Conservation (phyloP, 1,284 basidiomycete species). For the Moesziomyces globuligerus region DNA sequence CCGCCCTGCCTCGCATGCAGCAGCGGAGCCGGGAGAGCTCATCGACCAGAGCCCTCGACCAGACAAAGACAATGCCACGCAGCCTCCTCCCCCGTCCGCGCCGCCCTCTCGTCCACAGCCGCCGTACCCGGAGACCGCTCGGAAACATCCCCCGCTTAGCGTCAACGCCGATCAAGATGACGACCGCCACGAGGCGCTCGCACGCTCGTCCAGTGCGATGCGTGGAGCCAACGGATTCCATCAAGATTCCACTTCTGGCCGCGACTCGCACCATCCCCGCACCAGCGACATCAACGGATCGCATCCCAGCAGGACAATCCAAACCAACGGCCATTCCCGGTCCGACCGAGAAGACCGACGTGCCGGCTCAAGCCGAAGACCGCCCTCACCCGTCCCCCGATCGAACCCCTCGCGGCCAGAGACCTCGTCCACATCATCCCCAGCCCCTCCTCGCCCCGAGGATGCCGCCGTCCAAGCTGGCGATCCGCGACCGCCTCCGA, state of each 20-base stretch:
- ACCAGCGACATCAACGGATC: neutral
- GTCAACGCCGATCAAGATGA: slow-evolving; percentile 3
- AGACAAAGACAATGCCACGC: neutral
- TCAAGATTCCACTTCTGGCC: neutral
- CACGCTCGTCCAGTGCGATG: neutral
- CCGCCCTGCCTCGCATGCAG: neutral
- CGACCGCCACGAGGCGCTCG: slow-evolving; percentile 7
- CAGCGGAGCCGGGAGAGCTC: neutral
- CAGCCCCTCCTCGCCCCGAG: neutral
- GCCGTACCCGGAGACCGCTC: neutral
- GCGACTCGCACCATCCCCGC: neutral
- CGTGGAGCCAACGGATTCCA: neutral
- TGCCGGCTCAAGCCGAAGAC: neutral
- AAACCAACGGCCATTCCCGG: neutral
- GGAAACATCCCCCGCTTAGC: neutral
- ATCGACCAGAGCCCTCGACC: neutral
- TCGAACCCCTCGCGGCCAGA: neutral
- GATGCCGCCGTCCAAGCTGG: neutral
- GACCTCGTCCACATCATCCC: neutral
- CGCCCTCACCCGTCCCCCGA: neutral
- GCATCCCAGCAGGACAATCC: neutral
- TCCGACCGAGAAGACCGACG: neutral
- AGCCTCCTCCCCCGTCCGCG: neutral
- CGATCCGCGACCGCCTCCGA: neutral
- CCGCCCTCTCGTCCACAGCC: neutral